Conservation (phyloP, 768 basidiomycete species). For the Mycena kentingensis region DNA sequence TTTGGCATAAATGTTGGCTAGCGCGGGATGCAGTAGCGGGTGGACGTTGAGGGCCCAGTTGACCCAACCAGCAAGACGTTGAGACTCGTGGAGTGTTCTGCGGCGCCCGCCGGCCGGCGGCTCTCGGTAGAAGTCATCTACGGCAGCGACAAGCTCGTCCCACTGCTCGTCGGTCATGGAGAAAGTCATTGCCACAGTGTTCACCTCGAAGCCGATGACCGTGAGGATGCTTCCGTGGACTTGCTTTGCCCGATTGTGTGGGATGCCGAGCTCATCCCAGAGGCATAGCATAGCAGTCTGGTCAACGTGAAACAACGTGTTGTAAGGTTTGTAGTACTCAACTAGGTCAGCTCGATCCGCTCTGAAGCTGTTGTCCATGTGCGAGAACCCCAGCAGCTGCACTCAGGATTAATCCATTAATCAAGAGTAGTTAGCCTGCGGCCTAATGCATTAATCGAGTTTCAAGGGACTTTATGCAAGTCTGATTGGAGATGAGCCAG, state of each 20-base stretch:
- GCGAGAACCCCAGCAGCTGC: too few relatives aligned
- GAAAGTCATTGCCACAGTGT: conserved; percentile 34
- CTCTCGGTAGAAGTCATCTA: conserved; percentile 6
- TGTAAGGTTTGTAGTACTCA: conserved; percentile 32
- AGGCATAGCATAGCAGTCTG: conserved; percentile 39
- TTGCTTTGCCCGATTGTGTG: conserved; percentile 43
- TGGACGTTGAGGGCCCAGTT: conserved; percentile 45
- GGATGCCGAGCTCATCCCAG: conserved; percentile 44
- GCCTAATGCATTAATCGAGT: too few relatives aligned
- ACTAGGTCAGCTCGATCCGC: conserved; percentile 25
- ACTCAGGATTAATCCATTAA: too few relatives aligned
- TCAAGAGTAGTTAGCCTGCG: too few relatives aligned
- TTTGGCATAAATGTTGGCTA: conserved; percentile 34
- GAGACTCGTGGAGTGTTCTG: conserved; percentile 30
- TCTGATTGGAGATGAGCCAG: too few relatives aligned
- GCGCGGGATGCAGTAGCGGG: conserved; percentile 31
- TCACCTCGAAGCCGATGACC: conserved; percentile 43
- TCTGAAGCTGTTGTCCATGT: conserved; percentile 35
- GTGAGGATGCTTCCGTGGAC: conserved; percentile 30
- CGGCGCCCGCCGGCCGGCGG: conserved; percentile 8
- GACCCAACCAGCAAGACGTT: conserved; percentile 35
- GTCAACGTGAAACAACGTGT: conserved; percentile 26
- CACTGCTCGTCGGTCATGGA: conserved; percentile 10
- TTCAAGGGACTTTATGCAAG: too few relatives aligned
- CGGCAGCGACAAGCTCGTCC: conserved; percentile 13